Evolutionary conservation across 2,329 filamentous ascomycete genomes (phyloP), one percentile per base, ranked within the genome.

Genomic region (Hypocreales sp.): DNA sequence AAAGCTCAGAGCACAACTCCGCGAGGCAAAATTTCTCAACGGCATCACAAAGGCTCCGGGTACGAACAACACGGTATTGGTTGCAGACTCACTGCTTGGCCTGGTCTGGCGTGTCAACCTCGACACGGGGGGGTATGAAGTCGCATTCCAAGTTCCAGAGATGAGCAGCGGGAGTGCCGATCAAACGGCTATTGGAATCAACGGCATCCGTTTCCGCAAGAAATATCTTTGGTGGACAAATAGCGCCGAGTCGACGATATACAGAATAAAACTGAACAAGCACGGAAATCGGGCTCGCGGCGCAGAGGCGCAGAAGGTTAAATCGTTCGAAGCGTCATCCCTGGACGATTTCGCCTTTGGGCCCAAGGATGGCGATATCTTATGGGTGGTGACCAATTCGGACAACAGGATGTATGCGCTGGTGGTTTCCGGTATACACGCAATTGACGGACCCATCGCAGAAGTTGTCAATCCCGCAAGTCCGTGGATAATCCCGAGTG

Each of bases 201-300:
- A 54, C 2, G 56, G 58, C 0, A 35, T 56, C 13, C 53, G 45
- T 5, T 58, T 61, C 1, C 53, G 51, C 16, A 47, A 46, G 10
- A 61, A 60, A 8, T 53, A 56, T 31, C 50, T 65, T 36, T 58
- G 56, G 9, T 60, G 56, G 2, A 51, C 61, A 5, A 64, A 65
- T 39, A 61, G 61, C 26, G 40, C 59, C 15, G 55, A 51, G 2
- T 30, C 36, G 9, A 38, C 45, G 7, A 15, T 45, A 0, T 42
- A 36, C 17, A 31, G 34, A 2, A 24, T 44, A 14, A 28, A 20
- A 18, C 31, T 46, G 11, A 28, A 23, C 4, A 5, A 5, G 3
- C 28, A 33, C 7, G 36, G 37, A 0, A 26, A 20, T 2, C 15
- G 16, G 6, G 10, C 10, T 6, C 13, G 6, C 1, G 29, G 25